Conservation (phyloP, 805 yeast species). For the Diddensiella santjacobensis region DNA sequence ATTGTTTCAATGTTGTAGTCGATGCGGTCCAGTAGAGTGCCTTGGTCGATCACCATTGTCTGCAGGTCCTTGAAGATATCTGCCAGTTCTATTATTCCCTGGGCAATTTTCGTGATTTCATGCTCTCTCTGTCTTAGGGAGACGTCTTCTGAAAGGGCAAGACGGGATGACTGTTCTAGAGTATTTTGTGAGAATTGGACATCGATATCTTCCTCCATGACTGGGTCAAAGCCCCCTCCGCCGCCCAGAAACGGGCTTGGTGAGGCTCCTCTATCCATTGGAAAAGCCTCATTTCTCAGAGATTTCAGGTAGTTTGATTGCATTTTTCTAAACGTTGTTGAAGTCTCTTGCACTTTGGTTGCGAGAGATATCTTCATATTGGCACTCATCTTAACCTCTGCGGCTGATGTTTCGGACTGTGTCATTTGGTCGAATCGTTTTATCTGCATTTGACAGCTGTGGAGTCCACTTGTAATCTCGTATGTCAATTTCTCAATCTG, state of each 20-base stretch:
- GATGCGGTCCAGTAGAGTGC: conserved; percentile 86
- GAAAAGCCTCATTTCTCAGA: conserved; percentile 70
- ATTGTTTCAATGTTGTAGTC: conserved; percentile 87
- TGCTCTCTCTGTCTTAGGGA: conserved; percentile 71
- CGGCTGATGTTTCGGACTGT: conserved; percentile 36
- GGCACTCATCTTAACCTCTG: conserved; percentile 62
- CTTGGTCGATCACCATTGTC: conserved; percentile 88
- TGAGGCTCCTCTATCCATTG: conserved; percentile 20
- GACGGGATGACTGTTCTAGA: conserved; percentile 32
- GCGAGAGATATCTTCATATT: conserved; percentile 86
- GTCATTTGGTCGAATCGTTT: conserved; percentile 55
- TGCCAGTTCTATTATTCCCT: conserved; percentile 89
- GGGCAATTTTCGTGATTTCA: conserved; percentile 86
- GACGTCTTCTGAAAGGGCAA: conserved; percentile 35
- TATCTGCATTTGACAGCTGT: conserved; percentile 70
- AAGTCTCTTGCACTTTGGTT: conserved; percentile 70
- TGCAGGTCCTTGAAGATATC: conserved; percentile 93
- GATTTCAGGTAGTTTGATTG: conserved; percentile 88
- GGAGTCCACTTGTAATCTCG: conserved; percentile 69
- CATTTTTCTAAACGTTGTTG: conserved; percentile 74
- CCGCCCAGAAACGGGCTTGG: conserved; percentile 5
- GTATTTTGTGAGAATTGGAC: conserved; percentile 37
- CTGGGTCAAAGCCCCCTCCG: conserved; percentile 11
- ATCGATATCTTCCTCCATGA: conserved; percentile 28
- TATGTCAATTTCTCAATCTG: conserved; percentile 76